Evolutionary conservation across 1,284 basidiomycete species (phyloP), one percentile per base, ranked within the genome.

Genomic region (Moesziomyces sp.): DNA sequence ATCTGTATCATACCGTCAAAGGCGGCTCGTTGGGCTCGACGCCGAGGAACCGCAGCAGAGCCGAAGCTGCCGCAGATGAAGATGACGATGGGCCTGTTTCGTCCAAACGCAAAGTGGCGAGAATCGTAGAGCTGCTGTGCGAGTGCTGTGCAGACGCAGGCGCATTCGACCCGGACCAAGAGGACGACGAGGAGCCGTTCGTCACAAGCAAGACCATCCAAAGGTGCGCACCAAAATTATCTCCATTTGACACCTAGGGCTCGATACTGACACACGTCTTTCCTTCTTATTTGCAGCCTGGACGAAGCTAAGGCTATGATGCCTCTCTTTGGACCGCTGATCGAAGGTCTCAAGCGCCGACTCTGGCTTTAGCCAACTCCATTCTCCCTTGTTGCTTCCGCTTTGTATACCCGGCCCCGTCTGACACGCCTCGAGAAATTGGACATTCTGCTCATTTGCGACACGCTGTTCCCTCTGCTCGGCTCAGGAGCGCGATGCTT

Each of bases 81-180:
- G 52, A 50, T 19, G 55, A 58, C 14, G 53, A 60, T 19, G 58
- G 66, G 33, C 40, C 46, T 24, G 28, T 55, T 16, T 48, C 64
- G 1, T 64, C 58, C 14, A 46, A 60, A 93, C 30, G 94, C 87
- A 72, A 94, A 91, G 82, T 97, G 95, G 71, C 90, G 88, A 88
- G 91, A 93, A 16, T 91, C 89, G 83, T 98, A 92, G 8, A 90
- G 90, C 40, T 94, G 89, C 58, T 90, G 10, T 88, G 42, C 92
- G 89, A 19, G 95, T 86, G 13, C 91, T 89, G 75, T 42, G 43
- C 57, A 11, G 67, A 70, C 18, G 76, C 63, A 3, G 79, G 77
- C 11, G 74, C 76, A 0, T 74, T 66, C 16, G 72, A 67, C 30
- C 47, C 58, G 10, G 69, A 61, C 5, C 51, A 67, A 3, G 58